Conservation (phyloP, 2,329 filamentous ascomycete genomes). For the Exophiala oligosperma region DNA sequence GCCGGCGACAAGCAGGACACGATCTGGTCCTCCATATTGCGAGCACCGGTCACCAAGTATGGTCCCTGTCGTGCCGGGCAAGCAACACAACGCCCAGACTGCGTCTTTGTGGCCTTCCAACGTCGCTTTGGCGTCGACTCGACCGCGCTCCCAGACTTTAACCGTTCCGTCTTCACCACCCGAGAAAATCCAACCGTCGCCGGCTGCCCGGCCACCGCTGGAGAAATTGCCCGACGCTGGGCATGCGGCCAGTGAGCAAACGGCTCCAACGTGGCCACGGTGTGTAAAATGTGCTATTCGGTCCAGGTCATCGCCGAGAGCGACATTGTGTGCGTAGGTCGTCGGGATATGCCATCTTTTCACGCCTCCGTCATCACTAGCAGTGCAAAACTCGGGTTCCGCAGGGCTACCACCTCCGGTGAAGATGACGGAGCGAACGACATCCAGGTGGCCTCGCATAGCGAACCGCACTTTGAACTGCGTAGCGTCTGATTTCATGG, state of each 20-base stretch:
- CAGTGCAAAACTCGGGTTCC: conserved; percentile 95
- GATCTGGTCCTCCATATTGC: conserved; percentile 76
- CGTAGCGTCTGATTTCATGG: conserved; percentile 63
- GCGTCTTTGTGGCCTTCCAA: conserved; percentile 93
- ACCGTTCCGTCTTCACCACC: conserved; percentile 92
- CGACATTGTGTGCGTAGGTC: conserved; percentile 56
- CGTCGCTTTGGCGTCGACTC: conserved; percentile 92
- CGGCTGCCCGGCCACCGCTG: conserved; percentile 80
- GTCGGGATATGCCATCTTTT: conserved; percentile 95
- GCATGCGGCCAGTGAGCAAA: conserved; percentile 84
- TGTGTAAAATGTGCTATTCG: conserved; percentile 94
- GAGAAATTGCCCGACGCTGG: conserved; percentile 85
- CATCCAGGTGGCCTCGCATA: conserved; percentile 86
- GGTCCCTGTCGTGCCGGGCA: conserved; percentile 77
- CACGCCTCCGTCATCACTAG: conserved; percentile 90
- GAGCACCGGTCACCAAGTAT: conserved; percentile 73
- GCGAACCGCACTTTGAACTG: conserved; percentile 94
- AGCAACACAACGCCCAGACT: conserved; percentile 91
- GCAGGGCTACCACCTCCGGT: conserved; percentile 93
- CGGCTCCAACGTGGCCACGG: conserved; percentile 85
- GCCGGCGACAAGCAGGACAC: conserved; percentile 87
- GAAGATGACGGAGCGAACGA: conserved; percentile 92
- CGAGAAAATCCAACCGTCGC: conserved; percentile 98
- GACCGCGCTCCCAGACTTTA: conserved; percentile 90
- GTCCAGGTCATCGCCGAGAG: conserved; percentile 75